Conservation (phyloP, 495 filamentous ascomycete genomes). For the Penicillium argentinense region DNA sequence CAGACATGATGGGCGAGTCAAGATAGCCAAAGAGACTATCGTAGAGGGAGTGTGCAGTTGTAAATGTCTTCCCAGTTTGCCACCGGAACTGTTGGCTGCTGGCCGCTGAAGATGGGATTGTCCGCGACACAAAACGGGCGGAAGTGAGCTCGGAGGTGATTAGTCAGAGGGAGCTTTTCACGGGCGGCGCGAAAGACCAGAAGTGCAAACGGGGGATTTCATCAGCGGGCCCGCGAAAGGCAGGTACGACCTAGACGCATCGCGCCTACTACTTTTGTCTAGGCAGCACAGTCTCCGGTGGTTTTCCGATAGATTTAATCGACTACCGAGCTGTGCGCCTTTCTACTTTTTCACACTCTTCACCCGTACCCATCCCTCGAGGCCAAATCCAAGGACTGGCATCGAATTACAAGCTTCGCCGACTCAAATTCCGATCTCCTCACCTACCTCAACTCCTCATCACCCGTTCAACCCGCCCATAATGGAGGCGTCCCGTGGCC, state of each 20-base stretch:
- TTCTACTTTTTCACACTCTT: background rate
- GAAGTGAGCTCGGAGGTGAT: conserved; percentile 7
- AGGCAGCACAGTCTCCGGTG: no score
- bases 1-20: conserved; percentile 35
- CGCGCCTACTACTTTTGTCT: no score
- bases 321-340: background rate
- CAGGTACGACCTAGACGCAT: background rate
- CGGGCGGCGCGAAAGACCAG: conserved; percentile 25
- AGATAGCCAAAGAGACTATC: background rate
- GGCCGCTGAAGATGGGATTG: no score
- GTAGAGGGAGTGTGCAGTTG: no score
- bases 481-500: conserved; percentile 94
- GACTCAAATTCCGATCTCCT: background rate
- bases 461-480: no score
- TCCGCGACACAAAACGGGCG: background rate
- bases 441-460: background rate
- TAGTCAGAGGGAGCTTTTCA: conserved; percentile 15
- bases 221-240: background rate
- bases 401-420: background rate
- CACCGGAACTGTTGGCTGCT: no score
- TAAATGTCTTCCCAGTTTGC: conserved; percentile 5
- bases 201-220: conserved; percentile 14
- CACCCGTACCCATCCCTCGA: no score
- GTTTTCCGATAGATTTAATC: no score
- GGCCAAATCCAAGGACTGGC: no score